phyloP scores from a whole-genome alignment of 2,329 filamentous ascomycete genomes.

The Colletotrichum cordylinicola region DNA sequence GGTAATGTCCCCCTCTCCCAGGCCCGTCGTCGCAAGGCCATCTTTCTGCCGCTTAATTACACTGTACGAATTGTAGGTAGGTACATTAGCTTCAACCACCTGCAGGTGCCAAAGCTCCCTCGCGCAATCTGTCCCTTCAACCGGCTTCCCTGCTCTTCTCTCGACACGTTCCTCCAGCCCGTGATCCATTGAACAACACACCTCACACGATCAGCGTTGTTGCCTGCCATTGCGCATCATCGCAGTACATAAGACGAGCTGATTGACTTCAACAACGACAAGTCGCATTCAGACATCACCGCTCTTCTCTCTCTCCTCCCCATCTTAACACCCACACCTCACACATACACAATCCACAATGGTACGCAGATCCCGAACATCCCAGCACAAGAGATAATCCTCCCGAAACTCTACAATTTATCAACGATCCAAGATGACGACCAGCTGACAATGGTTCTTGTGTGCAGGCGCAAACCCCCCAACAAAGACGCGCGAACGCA shows the following conservation, averaged over 20 bases:
- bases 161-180: slow-evolving; percentile 7
- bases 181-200: not conserved
- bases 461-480: slow-evolving; percentile 78
- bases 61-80: not conserved
- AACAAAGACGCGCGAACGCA: slow-evolving; percentile 81
- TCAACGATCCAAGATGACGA: not conserved
- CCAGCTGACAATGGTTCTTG: not conserved
- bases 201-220: not conserved
- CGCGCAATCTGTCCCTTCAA: slow-evolving; percentile 23
- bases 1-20: not conserved
- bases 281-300: not conserved
- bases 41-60: not conserved
- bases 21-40: not conserved
- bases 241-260: not conserved
- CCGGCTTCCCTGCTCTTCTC: slow-evolving; percentile 21
- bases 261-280: not conserved
- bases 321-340: not conserved
- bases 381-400: not conserved
- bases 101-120: not conserved
- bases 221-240: not conserved
- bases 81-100: not conserved
- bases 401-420: too few relatives aligned
- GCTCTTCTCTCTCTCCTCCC: not conserved
- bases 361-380: slow-evolving; percentile 18
- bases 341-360: slow-evolving; percentile 18